These are phyloP conservation scores for Verbascum thapsus DNA, from an alignment of 257 asterid species.

Conservation along the genomic window DNA sequence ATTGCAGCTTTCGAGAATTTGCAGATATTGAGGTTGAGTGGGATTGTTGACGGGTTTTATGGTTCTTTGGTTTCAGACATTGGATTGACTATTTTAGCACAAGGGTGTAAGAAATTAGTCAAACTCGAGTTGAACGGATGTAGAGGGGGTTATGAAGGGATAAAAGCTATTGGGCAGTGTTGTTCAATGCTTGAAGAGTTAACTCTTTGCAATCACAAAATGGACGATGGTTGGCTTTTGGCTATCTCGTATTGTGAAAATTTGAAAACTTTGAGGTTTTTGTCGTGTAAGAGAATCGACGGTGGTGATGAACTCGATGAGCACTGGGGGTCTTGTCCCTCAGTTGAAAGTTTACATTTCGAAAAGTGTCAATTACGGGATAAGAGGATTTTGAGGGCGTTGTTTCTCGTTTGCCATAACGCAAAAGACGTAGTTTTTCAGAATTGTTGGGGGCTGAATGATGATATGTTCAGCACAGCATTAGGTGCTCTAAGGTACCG, in stretches of 20 bases:
- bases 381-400: constrained; percentile 43
- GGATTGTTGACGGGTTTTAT: constrained; percentile 51
- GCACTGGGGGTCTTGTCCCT: constrained; percentile 45
- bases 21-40: constrained; percentile 61
- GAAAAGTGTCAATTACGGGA: constrained; percentile 67
- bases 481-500: constrained; percentile 49
- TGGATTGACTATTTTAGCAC: constrained; percentile 74
- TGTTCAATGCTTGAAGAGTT: constrained; percentile 68
- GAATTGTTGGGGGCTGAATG: constrained; percentile 59
- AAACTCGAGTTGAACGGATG: constrained; percentile 71
- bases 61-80: constrained; percentile 57
- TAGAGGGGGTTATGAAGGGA: constrained; percentile 64
- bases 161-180: constrained; percentile 64
- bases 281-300: constrained; percentile 61
- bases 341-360: constrained; percentile 54
- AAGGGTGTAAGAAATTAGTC: constrained; percentile 66
- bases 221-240: constrained; percentile 70
- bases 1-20: constrained; percentile 64
- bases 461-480: constrained; percentile 48
- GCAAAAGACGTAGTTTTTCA: constrained; percentile 40
- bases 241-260: constrained; percentile 60
- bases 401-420: constrained; percentile 51
- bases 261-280: constrained; percentile 56
- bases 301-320: constrained; percentile 38
- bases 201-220: constrained; percentile 50